Evolutionary conservation across 2,329 filamentous ascomycete genomes (phyloP).

Genomic region (Phialophora expanda): DNA sequence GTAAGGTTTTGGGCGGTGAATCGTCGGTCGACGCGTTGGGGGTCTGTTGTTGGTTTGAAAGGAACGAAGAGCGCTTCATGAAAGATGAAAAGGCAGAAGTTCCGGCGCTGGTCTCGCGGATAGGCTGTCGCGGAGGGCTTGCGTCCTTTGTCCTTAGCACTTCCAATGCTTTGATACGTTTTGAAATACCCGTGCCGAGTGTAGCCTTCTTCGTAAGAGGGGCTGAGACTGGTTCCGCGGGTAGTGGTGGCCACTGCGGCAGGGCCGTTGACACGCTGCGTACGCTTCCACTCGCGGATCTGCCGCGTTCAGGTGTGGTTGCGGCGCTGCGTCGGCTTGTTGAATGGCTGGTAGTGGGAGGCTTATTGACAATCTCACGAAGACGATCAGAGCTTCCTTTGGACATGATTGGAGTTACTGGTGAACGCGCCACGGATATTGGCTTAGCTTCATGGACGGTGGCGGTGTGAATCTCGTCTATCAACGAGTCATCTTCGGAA

Average conservation of each 20-base stretch:
- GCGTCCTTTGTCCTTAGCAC: slow-evolving; percentile 60
- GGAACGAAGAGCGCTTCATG: slow-evolving; percentile 41
- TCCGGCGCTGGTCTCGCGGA: slow-evolving; percentile 38
- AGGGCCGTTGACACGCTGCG: slow-evolving; percentile 37
- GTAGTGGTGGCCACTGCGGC: slow-evolving; percentile 39
- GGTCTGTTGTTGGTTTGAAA: slow-evolving; percentile 39
- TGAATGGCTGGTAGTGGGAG: slow-evolving; percentile 19
- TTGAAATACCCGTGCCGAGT: slow-evolving; percentile 87
- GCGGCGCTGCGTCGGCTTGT: slow-evolving; percentile 22
- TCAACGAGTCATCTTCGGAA: slow-evolving; percentile 76
- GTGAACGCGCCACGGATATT: slow-evolving; percentile 79
- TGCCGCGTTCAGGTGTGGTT: slow-evolving; percentile 30
- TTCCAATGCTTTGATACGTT: slow-evolving; percentile 90
- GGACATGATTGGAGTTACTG: slow-evolving; percentile 69
- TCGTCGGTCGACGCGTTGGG: slow-evolving; percentile 43
- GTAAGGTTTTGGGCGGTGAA: slow-evolving; percentile 33
- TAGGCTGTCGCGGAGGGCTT: slow-evolving; percentile 42
- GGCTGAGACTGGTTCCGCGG: slow-evolving; percentile 46
- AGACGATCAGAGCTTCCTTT: slow-evolving; percentile 38
- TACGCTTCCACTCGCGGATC: slow-evolving; percentile 29
- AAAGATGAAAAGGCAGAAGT: slow-evolving; percentile 41
- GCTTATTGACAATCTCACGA: slow-evolving; percentile 33
- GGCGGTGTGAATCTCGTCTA: slow-evolving; percentile 83
- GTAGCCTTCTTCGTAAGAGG: slow-evolving; percentile 74
- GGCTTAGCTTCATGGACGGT: slow-evolving; percentile 83